Evolutionary conservation across 1,284 basidiomycete genomes (phyloP).

Genomic region (Irpex lacteus): DNA sequence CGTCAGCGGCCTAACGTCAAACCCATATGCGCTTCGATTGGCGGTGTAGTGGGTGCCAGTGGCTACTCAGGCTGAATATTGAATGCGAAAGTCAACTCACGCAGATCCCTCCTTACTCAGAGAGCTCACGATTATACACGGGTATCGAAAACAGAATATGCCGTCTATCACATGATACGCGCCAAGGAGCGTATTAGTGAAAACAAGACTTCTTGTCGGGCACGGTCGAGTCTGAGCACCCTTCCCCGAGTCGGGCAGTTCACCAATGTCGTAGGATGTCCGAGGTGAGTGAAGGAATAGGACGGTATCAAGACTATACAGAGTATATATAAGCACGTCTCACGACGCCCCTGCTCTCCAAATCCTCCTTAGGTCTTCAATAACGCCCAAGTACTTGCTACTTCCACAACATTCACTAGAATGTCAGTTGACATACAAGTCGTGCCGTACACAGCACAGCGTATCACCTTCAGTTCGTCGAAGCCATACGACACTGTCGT

Average conservation of each 20-base stretch:
- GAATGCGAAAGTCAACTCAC: too few species aligned
- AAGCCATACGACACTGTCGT: constrained; percentile 40
- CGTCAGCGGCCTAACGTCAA: too few species aligned
- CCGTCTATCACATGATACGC: too few species aligned
- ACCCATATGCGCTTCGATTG: too few species aligned
- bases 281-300: background rate
- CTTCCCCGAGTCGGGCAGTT: background rate
- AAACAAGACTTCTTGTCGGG: too few species aligned
- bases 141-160: too few species aligned
- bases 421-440: background rate
- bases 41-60: too few species aligned
- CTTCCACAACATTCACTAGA: background rate
- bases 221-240: background rate
- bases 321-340: background rate
- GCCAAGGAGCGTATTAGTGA: too few species aligned
- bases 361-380: background rate
- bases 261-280: background rate
- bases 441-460: constrained; percentile 19
- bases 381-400: background rate
- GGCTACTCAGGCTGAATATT: too few species aligned
- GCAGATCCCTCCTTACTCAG: too few species aligned
- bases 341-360: too few species aligned
- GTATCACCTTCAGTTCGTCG: constrained; percentile 43
- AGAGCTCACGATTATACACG: too few species aligned
- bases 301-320: background rate